These are phyloP conservation scores for Pterocarpus macrocarpus DNA, from an alignment of 306 rosid genomes.

Conservation along the genomic window DNA sequence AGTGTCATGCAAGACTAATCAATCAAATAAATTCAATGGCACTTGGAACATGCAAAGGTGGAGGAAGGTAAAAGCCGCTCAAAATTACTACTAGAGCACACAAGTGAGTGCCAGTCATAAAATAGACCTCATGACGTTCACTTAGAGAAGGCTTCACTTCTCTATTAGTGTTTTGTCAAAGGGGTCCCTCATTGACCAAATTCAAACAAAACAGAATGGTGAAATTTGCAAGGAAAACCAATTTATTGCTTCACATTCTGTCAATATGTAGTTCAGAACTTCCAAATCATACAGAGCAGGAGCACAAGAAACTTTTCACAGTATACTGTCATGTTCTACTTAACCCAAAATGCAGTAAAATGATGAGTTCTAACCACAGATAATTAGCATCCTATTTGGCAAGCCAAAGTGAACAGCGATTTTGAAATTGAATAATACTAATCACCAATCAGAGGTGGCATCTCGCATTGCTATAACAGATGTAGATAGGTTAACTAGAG, in stretches of 20 bases:
- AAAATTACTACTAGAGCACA: constrained; percentile 1
- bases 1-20: not conserved
- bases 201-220: not conserved
- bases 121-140: not conserved
- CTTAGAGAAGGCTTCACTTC: not conserved
- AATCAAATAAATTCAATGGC: constrained; percentile 4
- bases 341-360: constrained; percentile 1
- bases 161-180: no score
- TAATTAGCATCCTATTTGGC: not conserved
- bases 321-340: not conserved
- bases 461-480: constrained; percentile 9
- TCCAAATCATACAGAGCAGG: not conserved
- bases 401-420: not conserved
- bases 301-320: constrained; percentile 11
- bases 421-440: not conserved
- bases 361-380: not conserved
- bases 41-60: not conserved
- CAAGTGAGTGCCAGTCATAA: constrained; percentile 11
- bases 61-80: not conserved
- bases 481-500: constrained; percentile 2
- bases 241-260: not conserved
- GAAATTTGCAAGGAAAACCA: constrained; percentile 10
- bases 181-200: not conserved
- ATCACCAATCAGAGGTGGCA: not conserved
- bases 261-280: constrained; percentile 8